Evolutionary conservation across 306 rosid species (phyloP), one percentile per base, ranked within the genome.

Genomic region (Myrica gale): DNA sequence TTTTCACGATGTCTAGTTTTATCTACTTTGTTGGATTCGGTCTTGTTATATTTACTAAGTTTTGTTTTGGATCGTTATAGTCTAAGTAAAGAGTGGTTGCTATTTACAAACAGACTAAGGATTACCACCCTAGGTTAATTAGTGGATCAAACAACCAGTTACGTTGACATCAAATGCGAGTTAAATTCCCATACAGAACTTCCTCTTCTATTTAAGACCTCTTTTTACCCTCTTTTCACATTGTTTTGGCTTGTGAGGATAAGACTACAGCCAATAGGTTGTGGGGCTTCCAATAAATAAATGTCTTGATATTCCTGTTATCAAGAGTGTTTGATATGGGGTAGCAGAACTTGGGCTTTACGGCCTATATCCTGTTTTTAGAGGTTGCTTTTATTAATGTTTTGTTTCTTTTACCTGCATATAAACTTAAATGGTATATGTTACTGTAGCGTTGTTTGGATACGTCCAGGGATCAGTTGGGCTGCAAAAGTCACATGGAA

Each of bases 401-500:
- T 50, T 45, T 2, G 3, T 8, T 21, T n/a, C 5, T 61, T 37
- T 26, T 32, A 58, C 57, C 46, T 65, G 50, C 70, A 37, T 75
- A 5, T 21, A 58, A 10, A 61, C 56, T 20, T 47, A 74, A 73
- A 57, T 76, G 50, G 44, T 74, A 44, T 26, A 55, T 79, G 74
- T 45, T 17, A 55, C 57, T 72, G 26, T 81, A 9, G n/a, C 6
- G 43, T 43, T 83, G n/a, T 61, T 72, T 66, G 69, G 74, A 68
- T 71, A 45, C 73, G 37, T 84, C 51, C 82, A 84, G 91, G 89
- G 87, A 60, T 62, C 82, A 74, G 78, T 76, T 76, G 74, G 66
- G 80, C 81, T 67, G 74, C 89, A 89, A 68, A 89, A 88, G 87
- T 82, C 82, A 1, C 84, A 84, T 74, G 89, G 84, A 68, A 73